Evolutionary conservation across 495 filamentous ascomycete genomes (phyloP).

Genomic region (Oidiodendron maius): DNA sequence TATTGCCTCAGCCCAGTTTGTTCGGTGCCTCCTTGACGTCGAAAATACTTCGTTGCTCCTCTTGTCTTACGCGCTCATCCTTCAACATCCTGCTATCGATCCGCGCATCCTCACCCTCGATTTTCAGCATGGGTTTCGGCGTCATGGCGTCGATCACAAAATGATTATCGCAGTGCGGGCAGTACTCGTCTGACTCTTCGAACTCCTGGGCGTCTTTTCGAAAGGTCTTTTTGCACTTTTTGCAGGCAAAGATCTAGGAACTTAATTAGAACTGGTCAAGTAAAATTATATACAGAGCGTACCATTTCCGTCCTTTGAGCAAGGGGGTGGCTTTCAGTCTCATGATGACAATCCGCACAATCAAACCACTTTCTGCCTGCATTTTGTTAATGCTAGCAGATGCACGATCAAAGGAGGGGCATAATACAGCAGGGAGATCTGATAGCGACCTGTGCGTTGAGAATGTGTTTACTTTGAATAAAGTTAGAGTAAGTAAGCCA

Average conservation of each 20-base stretch:
- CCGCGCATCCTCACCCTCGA: slow-evolving; percentile 87
- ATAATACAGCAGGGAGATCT: slow-evolving; percentile 84
- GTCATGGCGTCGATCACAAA: slow-evolving; percentile 85
- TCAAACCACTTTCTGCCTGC: slow-evolving; percentile 96
- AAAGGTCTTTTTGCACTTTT: slow-evolving; percentile 98
- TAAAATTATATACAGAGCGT: slow-evolving; percentile 4
- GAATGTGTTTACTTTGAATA: slow-evolving; percentile 75
- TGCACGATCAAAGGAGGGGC: neutral
- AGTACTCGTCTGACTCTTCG: slow-evolving; percentile 97
- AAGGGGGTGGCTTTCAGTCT: slow-evolving; percentile 70
- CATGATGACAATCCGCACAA: slow-evolving; percentile 90
- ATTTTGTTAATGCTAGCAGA: neutral
- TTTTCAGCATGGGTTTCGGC: slow-evolving; percentile 69
- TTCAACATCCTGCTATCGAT: slow-evolving; percentile 86
- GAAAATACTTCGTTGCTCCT: slow-evolving; percentile 61
- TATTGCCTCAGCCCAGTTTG: slow-evolving; percentile 58
- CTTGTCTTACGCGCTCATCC: slow-evolving; percentile 72
- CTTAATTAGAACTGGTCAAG: neutral
- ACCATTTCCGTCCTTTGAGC: slow-evolving; percentile 80
- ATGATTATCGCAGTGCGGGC: slow-evolving; percentile 99
- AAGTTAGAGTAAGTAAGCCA: neutral
- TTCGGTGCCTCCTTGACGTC: slow-evolving; percentile 65
- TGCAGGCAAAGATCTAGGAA: slow-evolving; percentile 68
- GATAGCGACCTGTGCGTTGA: slow-evolving; percentile 97
- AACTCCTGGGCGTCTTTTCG: slow-evolving; percentile 87